A percentile compares a stretch with the other conserved stretches of the same genome.
Evolutionary conservation across 495 filamentous ascomycete species (phyloP).

Genomic region (Ascobolus immersus): DNA sequence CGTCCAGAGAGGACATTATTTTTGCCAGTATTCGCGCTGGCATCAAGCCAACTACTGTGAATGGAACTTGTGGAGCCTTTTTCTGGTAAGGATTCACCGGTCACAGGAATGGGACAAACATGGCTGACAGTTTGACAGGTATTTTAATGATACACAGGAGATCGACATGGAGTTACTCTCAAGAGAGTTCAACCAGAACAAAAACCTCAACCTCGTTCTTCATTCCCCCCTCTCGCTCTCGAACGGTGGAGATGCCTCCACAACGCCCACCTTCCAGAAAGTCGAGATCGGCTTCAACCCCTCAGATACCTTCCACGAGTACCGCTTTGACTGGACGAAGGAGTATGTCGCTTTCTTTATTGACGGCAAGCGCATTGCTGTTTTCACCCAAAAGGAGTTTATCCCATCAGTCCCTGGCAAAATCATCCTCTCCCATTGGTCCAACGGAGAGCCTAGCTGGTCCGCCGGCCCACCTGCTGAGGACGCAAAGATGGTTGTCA

Average conservation of each 20-base stretch:
- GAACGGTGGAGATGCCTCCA: slow-evolving; percentile 30
- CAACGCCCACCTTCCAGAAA: slow-evolving; percentile 27
- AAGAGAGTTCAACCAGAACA: slow-evolving; percentile 27
- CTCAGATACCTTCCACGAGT: slow-evolving; percentile 37
- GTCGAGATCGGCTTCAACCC: slow-evolving; percentile 37
- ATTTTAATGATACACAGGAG: slow-evolving; percentile 51
- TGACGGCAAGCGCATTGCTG: slow-evolving; percentile 28
- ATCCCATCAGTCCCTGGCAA: slow-evolving; percentile 34
- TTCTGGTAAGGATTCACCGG: slow-evolving; percentile 36
- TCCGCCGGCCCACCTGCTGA: slow-evolving; percentile 35
- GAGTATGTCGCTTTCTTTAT: slow-evolving; percentile 36
- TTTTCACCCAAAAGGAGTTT: slow-evolving; percentile 26
- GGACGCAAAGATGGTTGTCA: slow-evolving; percentile 34
- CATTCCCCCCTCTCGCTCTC: slow-evolving; percentile 32
- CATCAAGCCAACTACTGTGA: slow-evolving; percentile 31
- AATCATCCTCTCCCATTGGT: slow-evolving; percentile 50
- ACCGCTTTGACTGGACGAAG: slow-evolving; percentile 49
- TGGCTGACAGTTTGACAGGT: slow-evolving; percentile 16
- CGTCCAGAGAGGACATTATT: slow-evolving; percentile 29
- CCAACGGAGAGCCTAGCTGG: slow-evolving; percentile 45
- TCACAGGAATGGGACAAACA: background rate
- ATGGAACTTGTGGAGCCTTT: slow-evolving; percentile 50
- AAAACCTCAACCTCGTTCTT: slow-evolving; percentile 42
- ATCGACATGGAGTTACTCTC: slow-evolving; percentile 58
- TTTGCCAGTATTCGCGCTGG: slow-evolving; percentile 41